Base-by-base conservation (phyloP, 1,139 yeast genomes). In the Pichia sp. region DNA sequence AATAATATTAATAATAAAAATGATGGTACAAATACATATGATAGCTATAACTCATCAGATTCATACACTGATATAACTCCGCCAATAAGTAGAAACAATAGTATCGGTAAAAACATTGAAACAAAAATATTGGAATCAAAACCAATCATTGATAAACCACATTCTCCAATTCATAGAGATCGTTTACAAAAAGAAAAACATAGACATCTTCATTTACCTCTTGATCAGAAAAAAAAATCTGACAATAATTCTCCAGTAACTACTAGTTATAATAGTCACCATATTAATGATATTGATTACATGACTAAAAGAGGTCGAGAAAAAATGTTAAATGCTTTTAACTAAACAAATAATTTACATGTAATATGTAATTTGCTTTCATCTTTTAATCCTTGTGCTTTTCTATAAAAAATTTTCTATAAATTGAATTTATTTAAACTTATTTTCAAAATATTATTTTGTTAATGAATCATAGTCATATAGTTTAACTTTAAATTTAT, bases 391-490 rank as follows among this genome's bases (percentile, higher is more conserved):
- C 13, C 18, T 4, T 36, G 19, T 36, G 25, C 41, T 36, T 36
- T 34, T 36, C 16, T 36, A 36, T 36, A 36, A 36, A 18, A 18
- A 10, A 9, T 9, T 18, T 25, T 36, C 10, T 19, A 18, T 19
- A 18, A 19, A 10, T 5, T 36, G 22, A 19, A 18, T 18, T 10
- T 36, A 36, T 36, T 18, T 14, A 18, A 36, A 6, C 42, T 18
- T 19, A 18, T 38, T 10, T 19, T 38, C 41, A 22, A 28, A 11
- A 41, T 30, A 42, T 19, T 44, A 28, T 19, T 47, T 46, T 25
- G 46, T 53, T 30, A 57, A 49, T 16, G 51, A 48, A 10, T 57
- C 61, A 42, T 58, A 58, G 44, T 58, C 61, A 34, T 53, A 57
- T 16, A 58, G 42, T 42, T 55, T 57, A 19, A 58, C 53, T 42